Evolutionary conservation across 306 rosid species (phyloP).

Genomic region (Prunus fruticosa): DNA sequence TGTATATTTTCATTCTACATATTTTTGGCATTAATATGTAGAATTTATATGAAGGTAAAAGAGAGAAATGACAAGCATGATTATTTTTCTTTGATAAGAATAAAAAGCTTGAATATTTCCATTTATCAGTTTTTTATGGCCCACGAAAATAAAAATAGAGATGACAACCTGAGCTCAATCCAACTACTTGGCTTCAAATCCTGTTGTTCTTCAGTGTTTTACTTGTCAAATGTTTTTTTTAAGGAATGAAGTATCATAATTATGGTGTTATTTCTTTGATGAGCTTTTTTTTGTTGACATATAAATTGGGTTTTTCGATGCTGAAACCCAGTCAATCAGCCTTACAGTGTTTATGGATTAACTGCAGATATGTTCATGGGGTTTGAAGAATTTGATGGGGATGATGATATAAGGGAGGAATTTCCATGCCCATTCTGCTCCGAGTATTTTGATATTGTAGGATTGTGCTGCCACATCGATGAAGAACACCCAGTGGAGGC

Average conservation of each 20-base stretch:
- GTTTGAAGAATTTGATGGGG: conserved; percentile 83
- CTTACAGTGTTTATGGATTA: not conserved
- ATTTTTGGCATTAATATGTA: not conserved
- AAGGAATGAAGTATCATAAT: too few species aligned
- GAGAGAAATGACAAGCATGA: not conserved
- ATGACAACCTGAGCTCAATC: conserved; percentile 3
- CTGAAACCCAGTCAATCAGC: not conserved
- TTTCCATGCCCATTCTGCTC: conserved; percentile 92
- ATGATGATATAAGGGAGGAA: conserved; percentile 86
- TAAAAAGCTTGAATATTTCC: not conserved
- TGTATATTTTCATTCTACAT: not conserved
- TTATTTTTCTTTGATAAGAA: not conserved
- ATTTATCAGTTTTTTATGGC: not conserved
- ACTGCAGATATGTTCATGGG: conserved; percentile 83
- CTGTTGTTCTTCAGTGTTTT: conserved; percentile 1
- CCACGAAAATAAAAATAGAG: not conserved
- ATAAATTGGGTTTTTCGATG: not conserved
- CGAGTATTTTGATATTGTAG: conserved; percentile 86
- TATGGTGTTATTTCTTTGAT: not conserved
- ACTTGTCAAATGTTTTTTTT: too few species aligned
- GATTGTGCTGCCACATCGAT: conserved; percentile 96
- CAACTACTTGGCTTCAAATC: not conserved
- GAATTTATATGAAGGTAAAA: not conserved
- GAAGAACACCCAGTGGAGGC: conserved; percentile 94
- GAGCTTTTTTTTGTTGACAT: too few species aligned